These are phyloP conservation scores for Geotrichum fermentans DNA, from an alignment of 1,139 yeast genomes.

Conservation along the genomic window DNA sequence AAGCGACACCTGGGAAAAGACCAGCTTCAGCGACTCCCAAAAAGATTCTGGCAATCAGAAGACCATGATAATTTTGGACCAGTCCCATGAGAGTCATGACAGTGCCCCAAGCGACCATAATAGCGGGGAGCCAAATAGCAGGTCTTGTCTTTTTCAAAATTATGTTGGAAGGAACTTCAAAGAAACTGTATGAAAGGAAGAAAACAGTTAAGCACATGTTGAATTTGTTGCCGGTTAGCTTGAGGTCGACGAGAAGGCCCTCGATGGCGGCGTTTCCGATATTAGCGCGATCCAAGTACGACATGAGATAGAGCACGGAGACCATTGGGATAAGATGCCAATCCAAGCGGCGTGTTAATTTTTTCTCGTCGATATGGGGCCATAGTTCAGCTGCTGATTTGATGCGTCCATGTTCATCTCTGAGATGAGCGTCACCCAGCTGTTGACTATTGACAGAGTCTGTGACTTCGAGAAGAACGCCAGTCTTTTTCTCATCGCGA, in stretches of 20 bases:
- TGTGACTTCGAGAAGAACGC: slow-evolving; percentile 5
- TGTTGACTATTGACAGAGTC: background rate
- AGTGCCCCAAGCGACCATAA: slow-evolving; percentile 46
- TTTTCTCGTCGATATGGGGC: slow-evolving; percentile 23
- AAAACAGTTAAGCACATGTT: slow-evolving; percentile 60
- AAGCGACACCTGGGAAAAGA: slow-evolving; percentile 35
- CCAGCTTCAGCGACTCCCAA: slow-evolving; percentile 28
- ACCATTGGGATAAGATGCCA: slow-evolving; percentile 50
- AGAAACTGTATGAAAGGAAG: slow-evolving; percentile 49
- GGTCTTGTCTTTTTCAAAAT: slow-evolving; percentile 49
- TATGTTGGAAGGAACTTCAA: slow-evolving; percentile 52
- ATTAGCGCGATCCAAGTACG: slow-evolving; percentile 60
- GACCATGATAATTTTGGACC: slow-evolving; percentile 42
- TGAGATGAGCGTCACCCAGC: slow-evolving; percentile 11
- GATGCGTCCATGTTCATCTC: slow-evolving; percentile 11
- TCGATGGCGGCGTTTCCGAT: slow-evolving; percentile 57
- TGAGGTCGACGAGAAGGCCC: slow-evolving; percentile 46
- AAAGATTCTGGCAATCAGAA: slow-evolving; percentile 42
- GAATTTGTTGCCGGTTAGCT: slow-evolving; percentile 41
- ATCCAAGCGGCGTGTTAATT: slow-evolving; percentile 47
- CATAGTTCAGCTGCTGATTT: slow-evolving; percentile 16
- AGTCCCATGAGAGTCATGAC: slow-evolving; percentile 50
- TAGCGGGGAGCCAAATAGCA: slow-evolving; percentile 48
- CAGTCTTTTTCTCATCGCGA: slow-evolving; percentile 4
- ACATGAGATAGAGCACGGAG: slow-evolving; percentile 52